Percentiles rank a stretch among this genome's conserved stretches.
Conservation (phyloP, 768 basidiomycete species). For the Steccherinum ochraceum region DNA sequence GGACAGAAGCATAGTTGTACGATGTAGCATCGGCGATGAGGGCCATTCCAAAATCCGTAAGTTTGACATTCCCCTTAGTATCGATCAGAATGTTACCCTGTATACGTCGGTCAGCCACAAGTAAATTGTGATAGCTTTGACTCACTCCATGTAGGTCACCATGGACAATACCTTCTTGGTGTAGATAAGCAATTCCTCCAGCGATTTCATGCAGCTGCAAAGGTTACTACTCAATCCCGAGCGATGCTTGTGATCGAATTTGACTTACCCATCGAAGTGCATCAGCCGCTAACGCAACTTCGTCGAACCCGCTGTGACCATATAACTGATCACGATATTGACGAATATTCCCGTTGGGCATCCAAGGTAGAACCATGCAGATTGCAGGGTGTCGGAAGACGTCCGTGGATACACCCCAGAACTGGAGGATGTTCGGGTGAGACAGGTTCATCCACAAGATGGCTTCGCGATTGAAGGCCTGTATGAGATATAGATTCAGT, state of each 20-base stretch:
- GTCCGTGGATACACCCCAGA: background rate
- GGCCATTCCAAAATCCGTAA: constrained; percentile 4
- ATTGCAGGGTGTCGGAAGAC: background rate
- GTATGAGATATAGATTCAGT: too few relatives aligned
- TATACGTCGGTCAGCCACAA: background rate
- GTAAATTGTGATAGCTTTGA: background rate
- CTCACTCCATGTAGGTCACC: constrained; percentile 3
- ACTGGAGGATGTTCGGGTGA: constrained; percentile 1
- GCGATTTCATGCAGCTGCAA: constrained; percentile 3
- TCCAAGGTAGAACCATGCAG: constrained; percentile 2
- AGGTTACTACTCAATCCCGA: too few relatives aligned
- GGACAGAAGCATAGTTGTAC: too few relatives aligned
- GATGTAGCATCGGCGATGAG: too few relatives aligned
- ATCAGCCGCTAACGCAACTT: background rate
- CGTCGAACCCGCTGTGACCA: background rate
- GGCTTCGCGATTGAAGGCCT: constrained; percentile 4
- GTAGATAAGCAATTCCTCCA: constrained; percentile 2
- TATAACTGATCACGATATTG: background rate
- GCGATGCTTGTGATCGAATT: too few relatives aligned
- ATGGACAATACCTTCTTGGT: constrained; percentile 2
- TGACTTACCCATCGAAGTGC: background rate
- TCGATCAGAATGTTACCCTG: constrained; percentile 5
- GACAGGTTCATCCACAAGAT: constrained; percentile 2
- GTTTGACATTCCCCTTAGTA: background rate
- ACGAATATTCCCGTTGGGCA: background rate